phyloP scores from a whole-genome alignment of 31 red algal species.

The Odonthalia washingtoniensis region DNA sequence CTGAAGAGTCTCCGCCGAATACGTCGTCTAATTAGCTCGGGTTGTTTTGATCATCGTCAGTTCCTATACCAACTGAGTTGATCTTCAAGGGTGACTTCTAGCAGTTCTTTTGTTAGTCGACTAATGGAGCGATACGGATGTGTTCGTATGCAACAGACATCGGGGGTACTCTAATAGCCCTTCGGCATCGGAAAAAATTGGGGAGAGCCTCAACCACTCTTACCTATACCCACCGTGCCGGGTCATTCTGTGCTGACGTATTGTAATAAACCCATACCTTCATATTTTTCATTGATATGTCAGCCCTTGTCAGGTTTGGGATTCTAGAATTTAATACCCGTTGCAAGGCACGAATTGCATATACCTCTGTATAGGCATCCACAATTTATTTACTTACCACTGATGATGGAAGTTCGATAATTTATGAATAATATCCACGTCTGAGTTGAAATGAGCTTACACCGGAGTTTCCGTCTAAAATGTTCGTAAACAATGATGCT shows the following conservation, averaged over 20 bases:
- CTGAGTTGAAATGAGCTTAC: constrained; percentile 33
- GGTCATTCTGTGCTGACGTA: constrained; percentile 1
- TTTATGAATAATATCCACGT: constrained; percentile 13
- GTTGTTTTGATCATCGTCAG: too few relatives aligned
- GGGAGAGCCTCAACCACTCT: neutral
- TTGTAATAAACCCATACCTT: constrained; percentile 3
- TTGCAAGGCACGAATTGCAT: constrained; percentile 11
- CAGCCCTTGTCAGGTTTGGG: neutral
- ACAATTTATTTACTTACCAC: neutral
- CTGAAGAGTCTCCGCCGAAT: too few relatives aligned
- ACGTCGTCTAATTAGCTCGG: too few relatives aligned
- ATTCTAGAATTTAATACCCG: neutral
- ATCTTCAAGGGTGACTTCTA: constrained; percentile 3
- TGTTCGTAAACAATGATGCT: constrained; percentile 20
- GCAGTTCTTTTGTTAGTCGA: neutral
- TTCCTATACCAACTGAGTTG: too few relatives aligned
- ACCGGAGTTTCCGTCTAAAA: constrained; percentile 13
- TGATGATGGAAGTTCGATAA: neutral
- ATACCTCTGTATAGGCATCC: neutral
- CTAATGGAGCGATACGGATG: neutral
- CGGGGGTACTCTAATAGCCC: constrained; percentile 9
- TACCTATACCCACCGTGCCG: neutral
- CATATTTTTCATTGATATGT: neutral
- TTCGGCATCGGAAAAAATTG: neutral
- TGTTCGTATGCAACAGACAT: constrained; percentile 30